Base-by-base conservation (phyloP, 495 filamentous ascomycete species). In the Penicillium fimorum region DNA sequence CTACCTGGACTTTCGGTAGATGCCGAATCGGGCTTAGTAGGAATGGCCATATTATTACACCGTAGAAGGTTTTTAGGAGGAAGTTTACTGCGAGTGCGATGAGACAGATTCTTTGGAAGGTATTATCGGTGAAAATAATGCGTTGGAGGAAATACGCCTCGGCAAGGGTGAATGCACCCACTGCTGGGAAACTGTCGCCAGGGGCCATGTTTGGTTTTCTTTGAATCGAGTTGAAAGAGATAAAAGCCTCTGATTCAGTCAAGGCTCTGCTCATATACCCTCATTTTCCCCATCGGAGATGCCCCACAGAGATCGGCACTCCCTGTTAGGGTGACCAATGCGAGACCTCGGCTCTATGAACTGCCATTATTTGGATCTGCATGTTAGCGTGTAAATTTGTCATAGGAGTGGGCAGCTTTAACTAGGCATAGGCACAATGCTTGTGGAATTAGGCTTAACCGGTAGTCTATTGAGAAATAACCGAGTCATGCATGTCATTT, bases 1-100 rank as follows among this genome's bases (percentile, higher is more conserved):
- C 45, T 74, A 81, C 83, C 27, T 63, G 61, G 0, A 87, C 81
- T 18, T 67, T 72, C 1, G 89, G 89, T 1, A 93, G 69, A 63
- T 84, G 76, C 0, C 82, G 77, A 33, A 89, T 58, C 0, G 92
- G 91, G n/a, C 82, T 90, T 56, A 95, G 75, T 61, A 85, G 77
- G 42, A 81, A 77, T 4, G 91, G 92, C 63, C 86, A 95, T 38
- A 92, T 62, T 2, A 91, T 46, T 1, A 84, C 60, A 4, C 60
- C 70, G 70, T 79, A 92, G 20, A 81, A 41, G 2, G 51, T 51
- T n/a, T 59, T 37, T 5, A 71, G 29, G 1, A 58, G 10, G 15
- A 74, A 17, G 33, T 74, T 75, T 20, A 67, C 57, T 0, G 61
- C 62, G 6, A 70, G 25, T 6, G 66, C 50, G 3, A 57, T 54